Conservation (phyloP, 2,329 filamentous ascomycete genomes). For the Penicillium brevicompactum region DNA sequence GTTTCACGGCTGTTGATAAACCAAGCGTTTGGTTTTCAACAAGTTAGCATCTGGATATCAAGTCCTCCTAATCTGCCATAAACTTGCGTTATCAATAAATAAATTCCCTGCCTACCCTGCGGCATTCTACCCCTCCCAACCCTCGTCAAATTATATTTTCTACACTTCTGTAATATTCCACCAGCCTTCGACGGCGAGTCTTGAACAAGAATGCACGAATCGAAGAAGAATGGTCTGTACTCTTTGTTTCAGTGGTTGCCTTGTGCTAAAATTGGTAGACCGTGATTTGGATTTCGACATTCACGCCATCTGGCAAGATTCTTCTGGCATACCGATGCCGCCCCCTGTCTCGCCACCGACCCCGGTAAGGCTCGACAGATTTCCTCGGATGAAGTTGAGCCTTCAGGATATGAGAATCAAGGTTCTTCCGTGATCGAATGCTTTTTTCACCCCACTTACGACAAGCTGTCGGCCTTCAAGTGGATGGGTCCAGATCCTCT, state of each 20-base stretch:
- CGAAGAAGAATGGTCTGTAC: neutral
- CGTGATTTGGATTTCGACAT: constrained; percentile 1
- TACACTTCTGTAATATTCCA: neutral
- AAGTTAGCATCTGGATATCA: neutral
- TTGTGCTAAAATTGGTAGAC: neutral
- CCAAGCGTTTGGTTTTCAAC: too few relatives aligned
- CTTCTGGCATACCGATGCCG: constrained; percentile 1
- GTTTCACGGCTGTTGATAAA: too few relatives aligned
- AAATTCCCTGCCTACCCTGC: neutral
- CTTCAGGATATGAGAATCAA: neutral
- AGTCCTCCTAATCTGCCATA: neutral
- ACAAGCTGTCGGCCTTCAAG: neutral
- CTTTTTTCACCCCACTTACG: neutral
- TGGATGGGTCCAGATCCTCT: neutral
- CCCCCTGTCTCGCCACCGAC: constrained; percentile 8
- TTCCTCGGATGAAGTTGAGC: neutral
- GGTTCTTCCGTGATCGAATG: neutral
- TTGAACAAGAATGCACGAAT: neutral
- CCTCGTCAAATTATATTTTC: neutral
- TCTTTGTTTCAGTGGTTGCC: neutral
- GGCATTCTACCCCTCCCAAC: neutral
- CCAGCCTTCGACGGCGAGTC: neutral
- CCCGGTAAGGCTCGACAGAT: neutral
- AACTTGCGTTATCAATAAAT: neutral
- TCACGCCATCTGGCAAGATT: constrained; percentile 3